phyloP scores from a whole-genome alignment of 805 yeast genomes.

The Kluyveromyces nonfermentans region DNA sequence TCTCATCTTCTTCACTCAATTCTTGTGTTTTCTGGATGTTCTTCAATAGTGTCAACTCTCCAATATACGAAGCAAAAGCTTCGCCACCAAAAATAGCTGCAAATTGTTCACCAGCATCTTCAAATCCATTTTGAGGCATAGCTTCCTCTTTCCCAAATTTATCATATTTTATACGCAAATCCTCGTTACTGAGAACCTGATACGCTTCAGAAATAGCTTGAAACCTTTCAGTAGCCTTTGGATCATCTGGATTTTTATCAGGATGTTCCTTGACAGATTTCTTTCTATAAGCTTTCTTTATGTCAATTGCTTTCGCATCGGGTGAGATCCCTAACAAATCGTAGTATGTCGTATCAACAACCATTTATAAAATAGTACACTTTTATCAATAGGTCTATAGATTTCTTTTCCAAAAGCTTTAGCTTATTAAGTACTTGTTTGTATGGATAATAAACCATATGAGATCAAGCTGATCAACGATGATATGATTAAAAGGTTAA shows the following conservation, averaged over 20 bases:
- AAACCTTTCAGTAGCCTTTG: conserved; percentile 64
- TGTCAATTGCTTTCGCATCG: conserved; percentile 53
- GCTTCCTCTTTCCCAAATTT: conserved; percentile 68
- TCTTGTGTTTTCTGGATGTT: conserved; percentile 61
- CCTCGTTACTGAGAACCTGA: conserved; percentile 62
- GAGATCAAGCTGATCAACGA: no score
- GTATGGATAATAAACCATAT: not conserved
- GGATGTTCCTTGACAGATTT: conserved; percentile 73
- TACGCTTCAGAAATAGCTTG: conserved; percentile 59
- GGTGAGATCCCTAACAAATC: conserved; percentile 51
- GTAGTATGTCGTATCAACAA: conserved; percentile 64
- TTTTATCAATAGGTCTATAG: not conserved
- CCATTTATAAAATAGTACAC: conserved; percentile 36
- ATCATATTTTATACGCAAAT: conserved; percentile 58
- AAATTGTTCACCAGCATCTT: conserved; percentile 65
- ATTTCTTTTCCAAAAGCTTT: not conserved
- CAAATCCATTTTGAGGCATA: conserved; percentile 61
- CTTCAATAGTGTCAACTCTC: conserved; percentile 71
- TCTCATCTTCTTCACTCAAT: conserved; percentile 38
- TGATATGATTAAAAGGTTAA: no score
- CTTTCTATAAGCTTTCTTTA: conserved; percentile 73
- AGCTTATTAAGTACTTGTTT: not conserved
- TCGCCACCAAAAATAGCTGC: conserved; percentile 80
- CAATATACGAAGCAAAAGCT: conserved; percentile 78
- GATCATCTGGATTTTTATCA: conserved; percentile 71